These are phyloP conservation scores for Hypericum androsaemum DNA, from an alignment of 345 rosid species.

Conservation along the genomic window DNA sequence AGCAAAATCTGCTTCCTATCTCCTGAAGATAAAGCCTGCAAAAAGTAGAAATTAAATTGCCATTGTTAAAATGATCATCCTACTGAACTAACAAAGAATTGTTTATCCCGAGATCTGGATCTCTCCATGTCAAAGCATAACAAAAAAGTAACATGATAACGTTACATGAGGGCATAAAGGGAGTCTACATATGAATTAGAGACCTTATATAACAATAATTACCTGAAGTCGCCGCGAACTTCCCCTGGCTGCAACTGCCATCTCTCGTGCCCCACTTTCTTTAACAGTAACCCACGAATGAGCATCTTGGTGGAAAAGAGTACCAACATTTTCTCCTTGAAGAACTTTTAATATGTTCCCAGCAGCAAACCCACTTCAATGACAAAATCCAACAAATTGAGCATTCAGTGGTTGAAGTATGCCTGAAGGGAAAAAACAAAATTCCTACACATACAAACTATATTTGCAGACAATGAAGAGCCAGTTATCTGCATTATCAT, in stretches of 20 bases:
- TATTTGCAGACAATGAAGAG: not conserved
- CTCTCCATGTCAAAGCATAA: no score
- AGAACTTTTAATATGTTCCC: slow-evolving; percentile 73
- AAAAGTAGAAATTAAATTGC: not conserved
- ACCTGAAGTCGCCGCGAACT: slow-evolving; percentile 91
- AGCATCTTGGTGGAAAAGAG: slow-evolving; percentile 89
- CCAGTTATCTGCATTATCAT: no score
- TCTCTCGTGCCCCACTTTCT: slow-evolving; percentile 58
- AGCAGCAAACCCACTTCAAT: slow-evolving; percentile 61
- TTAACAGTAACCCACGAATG: slow-evolving; percentile 52
- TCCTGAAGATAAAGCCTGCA: slow-evolving; percentile 55
- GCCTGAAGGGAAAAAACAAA: slow-evolving; percentile 4
- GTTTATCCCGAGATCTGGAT: not conserved
- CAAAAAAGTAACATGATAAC: no score
- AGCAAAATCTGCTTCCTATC: slow-evolving; percentile 69
- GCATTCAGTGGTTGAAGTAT: no score
- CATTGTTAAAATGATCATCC: no score
- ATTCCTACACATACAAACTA: not conserved
- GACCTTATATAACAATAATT: not conserved
- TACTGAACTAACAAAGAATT: slow-evolving; percentile 2
- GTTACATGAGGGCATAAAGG: not conserved
- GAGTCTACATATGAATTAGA: not conserved
- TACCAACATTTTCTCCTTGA: slow-evolving; percentile 76
- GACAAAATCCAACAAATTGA: no score
- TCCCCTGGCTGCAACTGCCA: slow-evolving; percentile 98